phyloP scores from a whole-genome alignment of 1,284 basidiomycete species.

The Ustilago vetiveriae region DNA sequence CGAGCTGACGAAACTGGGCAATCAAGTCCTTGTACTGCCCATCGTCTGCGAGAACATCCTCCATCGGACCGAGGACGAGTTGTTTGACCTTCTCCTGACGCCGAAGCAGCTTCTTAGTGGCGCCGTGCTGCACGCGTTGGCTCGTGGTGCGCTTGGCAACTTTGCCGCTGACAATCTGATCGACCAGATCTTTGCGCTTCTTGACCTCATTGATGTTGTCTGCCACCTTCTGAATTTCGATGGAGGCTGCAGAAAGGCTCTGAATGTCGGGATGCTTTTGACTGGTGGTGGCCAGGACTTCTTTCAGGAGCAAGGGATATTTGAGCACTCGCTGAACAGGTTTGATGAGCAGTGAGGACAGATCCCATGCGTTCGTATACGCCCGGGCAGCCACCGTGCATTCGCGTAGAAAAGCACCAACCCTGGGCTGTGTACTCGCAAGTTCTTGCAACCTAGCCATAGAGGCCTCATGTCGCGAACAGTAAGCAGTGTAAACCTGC shows the following conservation, averaged over 20 bases:
- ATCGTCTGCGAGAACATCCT: constrained; percentile 39
- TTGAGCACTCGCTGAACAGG: constrained; percentile 72
- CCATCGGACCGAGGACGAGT: constrained; percentile 28
- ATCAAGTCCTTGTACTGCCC: constrained; percentile 45
- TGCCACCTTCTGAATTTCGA: constrained; percentile 79
- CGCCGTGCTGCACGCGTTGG: constrained; percentile 44
- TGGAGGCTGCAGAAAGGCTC: constrained; percentile 75
- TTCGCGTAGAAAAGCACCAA: constrained; percentile 63
- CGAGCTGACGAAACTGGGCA: constrained; percentile 38
- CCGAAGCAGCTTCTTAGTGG: constrained; percentile 49
- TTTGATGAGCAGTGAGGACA: constrained; percentile 84
- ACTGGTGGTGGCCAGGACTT: constrained; percentile 76
- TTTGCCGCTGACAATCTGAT: constrained; percentile 55
- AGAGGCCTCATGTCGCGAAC: constrained; percentile 82
- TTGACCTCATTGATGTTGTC: constrained; percentile 86
- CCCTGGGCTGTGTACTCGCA: constrained; percentile 50
- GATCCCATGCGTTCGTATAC: constrained; percentile 86
- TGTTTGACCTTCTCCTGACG: constrained; percentile 53
- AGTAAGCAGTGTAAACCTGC: constrained; percentile 83
- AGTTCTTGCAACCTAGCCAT: constrained; percentile 72
- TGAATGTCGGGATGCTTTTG: constrained; percentile 79
- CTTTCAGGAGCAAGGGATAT: constrained; percentile 83
- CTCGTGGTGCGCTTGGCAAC: constrained; percentile 30
- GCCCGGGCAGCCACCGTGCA: constrained; percentile 64
- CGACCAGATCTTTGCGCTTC: constrained; percentile 79